phyloP scores from a whole-genome alignment of 2,329 filamentous ascomycete species.

The Aspergillus sp. region DNA sequence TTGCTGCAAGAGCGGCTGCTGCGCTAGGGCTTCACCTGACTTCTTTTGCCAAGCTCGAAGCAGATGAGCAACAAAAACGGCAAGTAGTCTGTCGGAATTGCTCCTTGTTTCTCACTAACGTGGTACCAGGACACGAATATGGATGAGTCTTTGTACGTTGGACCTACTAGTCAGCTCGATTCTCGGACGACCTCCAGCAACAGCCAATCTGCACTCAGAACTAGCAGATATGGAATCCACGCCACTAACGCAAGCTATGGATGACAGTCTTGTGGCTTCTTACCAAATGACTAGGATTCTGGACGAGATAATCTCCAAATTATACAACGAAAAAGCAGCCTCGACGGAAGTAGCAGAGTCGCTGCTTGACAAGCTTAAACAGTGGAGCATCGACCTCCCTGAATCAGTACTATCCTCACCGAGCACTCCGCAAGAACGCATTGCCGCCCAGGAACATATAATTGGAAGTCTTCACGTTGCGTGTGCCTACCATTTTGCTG shows the following conservation, averaged over 20 bases:
- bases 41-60: constrained; percentile 17
- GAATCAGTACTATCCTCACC: constrained; percentile 27
- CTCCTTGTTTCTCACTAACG: neutral
- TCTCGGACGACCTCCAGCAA: constrained; percentile 45
- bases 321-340: constrained; percentile 43
- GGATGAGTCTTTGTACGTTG: constrained; percentile 50
- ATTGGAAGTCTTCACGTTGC: constrained; percentile 57
- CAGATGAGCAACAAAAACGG: constrained; percentile 22
- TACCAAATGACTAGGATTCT: constrained; percentile 47
- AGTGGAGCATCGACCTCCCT: constrained; percentile 50
- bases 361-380: constrained; percentile 44
- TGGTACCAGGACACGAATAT: constrained; percentile 39
- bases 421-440: constrained; percentile 17
- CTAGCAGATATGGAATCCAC: constrained; percentile 24
- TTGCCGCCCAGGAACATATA: constrained; percentile 33
- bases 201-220: constrained; percentile 25
- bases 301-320: constrained; percentile 44
- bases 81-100: neutral
- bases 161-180: constrained; percentile 52
- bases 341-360: constrained; percentile 38
- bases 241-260: constrained; percentile 22
- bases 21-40: constrained; percentile 58
- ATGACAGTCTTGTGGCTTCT: constrained; percentile 40
- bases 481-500: constrained; percentile 60
- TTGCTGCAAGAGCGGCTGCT: constrained; percentile 58